phyloP scores from a whole-genome alignment of 2,329 filamentous ascomycete species.

The Trichoderma afroharzianum region DNA sequence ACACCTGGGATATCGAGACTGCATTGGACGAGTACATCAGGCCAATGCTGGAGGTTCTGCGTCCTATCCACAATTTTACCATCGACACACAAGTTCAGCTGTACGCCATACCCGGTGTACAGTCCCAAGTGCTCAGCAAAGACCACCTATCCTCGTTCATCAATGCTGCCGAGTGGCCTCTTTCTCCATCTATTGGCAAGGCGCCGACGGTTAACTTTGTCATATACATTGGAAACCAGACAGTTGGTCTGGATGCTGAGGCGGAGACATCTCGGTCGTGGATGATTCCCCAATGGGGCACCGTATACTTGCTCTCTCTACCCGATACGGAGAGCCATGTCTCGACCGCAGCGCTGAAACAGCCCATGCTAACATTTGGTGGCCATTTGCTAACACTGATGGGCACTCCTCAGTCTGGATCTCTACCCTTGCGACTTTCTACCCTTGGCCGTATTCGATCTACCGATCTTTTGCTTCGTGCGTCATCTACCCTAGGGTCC shows the following conservation, averaged over 20 bases:
- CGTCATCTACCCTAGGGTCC: constrained; percentile 90
- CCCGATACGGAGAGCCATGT: constrained; percentile 49
- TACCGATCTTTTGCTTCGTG: constrained; percentile 79
- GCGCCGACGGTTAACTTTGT: constrained; percentile 97
- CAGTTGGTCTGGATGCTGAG: constrained; percentile 52
- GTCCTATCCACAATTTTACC: constrained; percentile 88
- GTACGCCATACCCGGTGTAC: constrained; percentile 70
- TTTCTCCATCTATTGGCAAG: constrained; percentile 88
- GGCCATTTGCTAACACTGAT: constrained; percentile 85
- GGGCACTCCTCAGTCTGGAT: constrained; percentile 78
- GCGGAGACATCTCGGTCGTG: constrained; percentile 61
- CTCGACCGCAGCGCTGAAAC: constrained; percentile 62
- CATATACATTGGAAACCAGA: constrained; percentile 79
- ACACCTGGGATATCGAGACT: constrained; percentile 84
- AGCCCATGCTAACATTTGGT: constrained; percentile 84
- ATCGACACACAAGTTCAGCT: constrained; percentile 95
- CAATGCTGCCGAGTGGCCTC: constrained; percentile 95
- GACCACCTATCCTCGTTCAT: constrained; percentile 92
- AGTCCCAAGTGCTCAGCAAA: constrained; percentile 65
- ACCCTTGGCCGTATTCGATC: constrained; percentile 82
- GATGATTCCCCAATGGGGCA: constrained; percentile 95
- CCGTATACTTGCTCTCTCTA: constrained; percentile 57
- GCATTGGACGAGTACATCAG: constrained; percentile 78
- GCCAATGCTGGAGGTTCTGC: constrained; percentile 75
- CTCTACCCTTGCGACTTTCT: constrained; percentile 78